Conservation (phyloP, 176 grass and related monocot species). For the Carex littledalei region DNA sequence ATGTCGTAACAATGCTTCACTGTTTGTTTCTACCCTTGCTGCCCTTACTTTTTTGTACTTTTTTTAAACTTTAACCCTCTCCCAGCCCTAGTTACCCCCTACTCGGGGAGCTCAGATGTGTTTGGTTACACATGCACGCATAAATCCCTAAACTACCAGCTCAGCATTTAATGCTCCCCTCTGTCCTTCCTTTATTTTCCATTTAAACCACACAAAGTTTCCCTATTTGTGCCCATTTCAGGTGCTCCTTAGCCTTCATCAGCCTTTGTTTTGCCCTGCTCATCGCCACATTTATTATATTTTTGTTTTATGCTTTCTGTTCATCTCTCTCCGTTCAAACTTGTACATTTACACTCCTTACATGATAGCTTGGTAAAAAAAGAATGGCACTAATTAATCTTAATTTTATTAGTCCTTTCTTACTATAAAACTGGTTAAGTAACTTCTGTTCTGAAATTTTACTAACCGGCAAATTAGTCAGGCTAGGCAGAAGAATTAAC, state of each 20-base stretch:
- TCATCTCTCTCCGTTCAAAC: not conserved
- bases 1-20: not conserved
- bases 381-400: too few species aligned
- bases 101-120: not conserved
- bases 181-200: conserved; percentile 25
- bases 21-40: conserved; percentile 18
- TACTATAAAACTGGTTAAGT: not conserved
- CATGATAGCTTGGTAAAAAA: too few species aligned
- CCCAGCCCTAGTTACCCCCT: not conserved
- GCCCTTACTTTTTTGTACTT: conserved; percentile 21
- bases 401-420: too few species aligned
- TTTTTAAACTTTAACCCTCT: conserved; percentile 22
- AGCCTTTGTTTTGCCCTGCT: conserved; percentile 9
- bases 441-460: too few species aligned
- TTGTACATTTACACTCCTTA: not conserved
- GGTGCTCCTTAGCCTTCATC: conserved; percentile 31
- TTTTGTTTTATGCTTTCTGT: not conserved
- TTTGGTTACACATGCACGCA: conserved; percentile 48
- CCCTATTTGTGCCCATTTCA: conserved; percentile 52
- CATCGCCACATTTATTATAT: conserved; percentile 1
- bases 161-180: conserved; percentile 27
- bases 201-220: conserved; percentile 49
- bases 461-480: too few species aligned
- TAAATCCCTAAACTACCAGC: conserved; percentile 30
- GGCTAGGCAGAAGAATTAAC: too few species aligned